Percentiles rank a stretch among this genome's conserved stretches.
Conservation (phyloP, 805 yeast genomes). For the Hanseniaspora clermontiae region DNA sequence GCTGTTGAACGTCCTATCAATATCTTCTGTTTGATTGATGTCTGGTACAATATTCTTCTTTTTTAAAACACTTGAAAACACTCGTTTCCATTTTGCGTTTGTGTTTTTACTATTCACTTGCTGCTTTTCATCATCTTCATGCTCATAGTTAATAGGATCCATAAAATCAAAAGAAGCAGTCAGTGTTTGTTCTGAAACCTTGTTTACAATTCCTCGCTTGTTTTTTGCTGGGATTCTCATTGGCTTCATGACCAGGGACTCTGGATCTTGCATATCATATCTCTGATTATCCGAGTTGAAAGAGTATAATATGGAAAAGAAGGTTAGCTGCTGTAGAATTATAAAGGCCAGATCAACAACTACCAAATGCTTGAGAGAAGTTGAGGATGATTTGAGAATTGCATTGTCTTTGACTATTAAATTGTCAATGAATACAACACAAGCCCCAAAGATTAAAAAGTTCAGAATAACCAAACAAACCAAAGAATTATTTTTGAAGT, state of each 20-base stretch:
- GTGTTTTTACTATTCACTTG: neutral
- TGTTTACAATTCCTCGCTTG: conserved; percentile 18
- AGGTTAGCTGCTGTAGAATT: conserved; percentile 4
- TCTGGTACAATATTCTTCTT: neutral
- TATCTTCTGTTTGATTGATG: neutral
- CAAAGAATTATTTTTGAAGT: neutral
- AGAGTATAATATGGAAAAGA: neutral
- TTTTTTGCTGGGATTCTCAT: conserved; percentile 14
- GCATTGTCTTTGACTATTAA: neutral
- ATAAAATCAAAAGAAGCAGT: conserved; percentile 23
- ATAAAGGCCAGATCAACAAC: conserved; percentile 6
- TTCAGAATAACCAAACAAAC: neutral
- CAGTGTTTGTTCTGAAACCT: conserved; percentile 26
- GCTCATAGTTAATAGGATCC: neutral
- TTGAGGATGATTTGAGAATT: neutral
- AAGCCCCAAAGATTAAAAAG: neutral
- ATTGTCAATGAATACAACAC: conserved; percentile 1
- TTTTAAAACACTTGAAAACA: neutral
- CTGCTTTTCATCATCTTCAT: neutral
- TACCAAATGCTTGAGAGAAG: neutral
- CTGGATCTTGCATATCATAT: conserved; percentile 11
- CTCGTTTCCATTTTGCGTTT: conserved; percentile 4
- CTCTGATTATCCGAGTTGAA: conserved; percentile 7
- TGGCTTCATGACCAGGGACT: conserved; percentile 3
- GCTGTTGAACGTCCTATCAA: neutral